Evolutionary conservation across 306 rosid genomes (phyloP), one percentile per base, ranked within the genome.

Genomic region (Quercus robur): DNA sequence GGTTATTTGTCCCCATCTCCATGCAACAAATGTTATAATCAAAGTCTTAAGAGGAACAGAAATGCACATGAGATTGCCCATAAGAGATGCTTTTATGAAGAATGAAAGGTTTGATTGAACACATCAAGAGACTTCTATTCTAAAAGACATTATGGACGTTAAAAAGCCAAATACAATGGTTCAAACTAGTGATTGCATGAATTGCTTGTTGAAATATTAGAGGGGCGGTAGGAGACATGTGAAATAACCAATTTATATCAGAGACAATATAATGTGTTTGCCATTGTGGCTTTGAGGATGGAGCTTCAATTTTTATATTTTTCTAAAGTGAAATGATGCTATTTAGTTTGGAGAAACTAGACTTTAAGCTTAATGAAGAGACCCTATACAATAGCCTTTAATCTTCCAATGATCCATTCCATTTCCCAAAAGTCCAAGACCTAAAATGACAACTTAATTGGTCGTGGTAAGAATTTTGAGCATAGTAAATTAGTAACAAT

Each of bases 191-290:
- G 75, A 78, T 82, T 80, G 64, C 78, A 71, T 63, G 84, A 80
- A 30, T 31, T 77, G 72, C 13, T 82, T 63, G 64, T 73, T 49
- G 74, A 81, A 87, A 87, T 55, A 75, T 59, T 82, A 78, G 85
- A 70, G 81, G 77, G 89, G 86, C 75, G 85, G 84, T 18, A 77
- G 51, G 77, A 79, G 77, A 62, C 88, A 79, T 64, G 75, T 25
- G 80, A 77, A 77, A 72, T 80, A 49, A 51, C 41, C 52, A 81
- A 66, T 44, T 61, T 77, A 58, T 70, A 76, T 80, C 83, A 54
- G 75, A 71, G 81, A 85, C 88, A 85, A 25, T 80, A 85, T 85
- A 11, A 87, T 87, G 85, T 87, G 91, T 82, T 91, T 81, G 85
- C 90, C 94, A 85, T 84, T 77, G 67, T 56, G 38, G 25, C 74